phyloP scores from a whole-genome alignment of 345 rosid genomes.

The Eucalyptus leucophloia region DNA sequence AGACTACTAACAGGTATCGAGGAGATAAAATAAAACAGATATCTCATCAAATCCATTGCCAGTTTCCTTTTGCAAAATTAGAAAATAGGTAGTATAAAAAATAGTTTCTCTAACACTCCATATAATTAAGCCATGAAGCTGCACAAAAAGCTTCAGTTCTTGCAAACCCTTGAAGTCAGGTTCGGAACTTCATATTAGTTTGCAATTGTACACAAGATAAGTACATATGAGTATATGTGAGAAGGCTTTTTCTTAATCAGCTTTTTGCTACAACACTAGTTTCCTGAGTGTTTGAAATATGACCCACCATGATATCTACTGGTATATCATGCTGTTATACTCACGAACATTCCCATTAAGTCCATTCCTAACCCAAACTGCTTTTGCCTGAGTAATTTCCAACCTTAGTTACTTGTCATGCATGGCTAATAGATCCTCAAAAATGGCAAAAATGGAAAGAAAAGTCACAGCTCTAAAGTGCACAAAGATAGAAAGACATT shows the following conservation, averaged over 20 bases:
- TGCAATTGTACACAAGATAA: neutral
- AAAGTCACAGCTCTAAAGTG: neutral
- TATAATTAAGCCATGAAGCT: neutral
- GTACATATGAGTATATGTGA: neutral
- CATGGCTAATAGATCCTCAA: neutral
- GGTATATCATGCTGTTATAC: neutral
- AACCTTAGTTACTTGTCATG: neutral
- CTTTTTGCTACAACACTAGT: neutral
- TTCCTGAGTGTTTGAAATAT: neutral
- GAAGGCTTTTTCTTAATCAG: neutral
- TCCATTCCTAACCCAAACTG: neutral
- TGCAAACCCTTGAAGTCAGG: neutral
- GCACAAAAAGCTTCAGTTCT: neutral
- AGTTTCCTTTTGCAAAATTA: neutral
- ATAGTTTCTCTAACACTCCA: neutral
- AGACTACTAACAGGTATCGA: neutral
- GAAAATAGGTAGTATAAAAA: neutral
- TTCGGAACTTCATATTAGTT: neutral
- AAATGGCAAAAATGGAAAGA: neutral
- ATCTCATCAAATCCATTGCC: neutral
- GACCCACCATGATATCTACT: neutral
- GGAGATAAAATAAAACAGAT: neutral
- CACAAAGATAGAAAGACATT: neutral
- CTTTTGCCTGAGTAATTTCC: neutral
- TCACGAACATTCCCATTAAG: neutral